Percentiles rank a stretch among this genome's conserved stretches.
Evolutionary conservation across 345 rosid genomes (phyloP).

Genomic region (Syzygium jambos): DNA sequence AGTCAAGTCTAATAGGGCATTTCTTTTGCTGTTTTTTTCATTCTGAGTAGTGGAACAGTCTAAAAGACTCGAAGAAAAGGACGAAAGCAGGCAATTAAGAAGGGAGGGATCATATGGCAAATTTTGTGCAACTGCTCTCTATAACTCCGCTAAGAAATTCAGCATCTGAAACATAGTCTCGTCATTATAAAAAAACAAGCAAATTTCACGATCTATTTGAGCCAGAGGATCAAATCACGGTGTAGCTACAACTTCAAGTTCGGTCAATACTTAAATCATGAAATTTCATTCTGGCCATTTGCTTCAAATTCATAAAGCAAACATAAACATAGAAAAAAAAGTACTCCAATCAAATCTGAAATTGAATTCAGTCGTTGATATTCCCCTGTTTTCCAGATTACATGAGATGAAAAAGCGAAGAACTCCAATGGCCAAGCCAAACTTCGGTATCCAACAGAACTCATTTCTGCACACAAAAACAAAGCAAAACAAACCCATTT

Average conservation of each 20-base stretch:
- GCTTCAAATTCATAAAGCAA: background rate
- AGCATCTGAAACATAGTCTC: background rate
- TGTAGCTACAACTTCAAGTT: background rate
- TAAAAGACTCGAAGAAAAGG: background rate
- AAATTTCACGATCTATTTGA: background rate
- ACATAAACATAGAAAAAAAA: background rate
- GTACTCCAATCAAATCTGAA: background rate
- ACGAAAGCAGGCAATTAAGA: background rate
- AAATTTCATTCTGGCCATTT: background rate
- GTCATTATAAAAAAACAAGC: background rate
- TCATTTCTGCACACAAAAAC: background rate
- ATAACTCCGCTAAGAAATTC: background rate
- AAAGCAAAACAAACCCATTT: background rate
- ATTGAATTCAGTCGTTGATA: background rate
- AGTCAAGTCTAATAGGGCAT: conserved; percentile 13
- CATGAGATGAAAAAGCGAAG: background rate
- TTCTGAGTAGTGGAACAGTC: conserved; percentile 1
- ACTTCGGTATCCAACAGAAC: background rate
- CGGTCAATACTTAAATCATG: background rate
- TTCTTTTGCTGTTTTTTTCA: background rate
- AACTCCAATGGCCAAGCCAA: background rate
- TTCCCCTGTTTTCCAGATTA: background rate
- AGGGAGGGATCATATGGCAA: background rate
- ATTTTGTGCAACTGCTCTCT: background rate
- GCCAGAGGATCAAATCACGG: background rate